Evolutionary conservation across 2,329 filamentous ascomycete genomes (phyloP), one percentile per base, ranked within the genome.

Genomic region (Orbilia blumenaviensis): DNA sequence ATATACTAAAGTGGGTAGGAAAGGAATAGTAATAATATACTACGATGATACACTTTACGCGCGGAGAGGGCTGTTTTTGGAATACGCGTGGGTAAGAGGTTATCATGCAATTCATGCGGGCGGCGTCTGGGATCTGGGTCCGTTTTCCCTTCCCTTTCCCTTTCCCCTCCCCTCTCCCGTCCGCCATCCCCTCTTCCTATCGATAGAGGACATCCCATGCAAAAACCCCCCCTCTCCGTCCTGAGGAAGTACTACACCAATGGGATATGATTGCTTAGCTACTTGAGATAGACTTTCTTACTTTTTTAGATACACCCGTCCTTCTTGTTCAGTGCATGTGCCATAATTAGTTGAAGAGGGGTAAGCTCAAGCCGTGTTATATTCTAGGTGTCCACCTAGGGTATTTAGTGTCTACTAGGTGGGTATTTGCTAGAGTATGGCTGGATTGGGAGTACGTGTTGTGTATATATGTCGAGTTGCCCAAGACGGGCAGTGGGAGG

Each of bases 31-130:
- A 42, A 16, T n/a, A n/a, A n/a, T n/a, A n/a, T n/a, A n/a, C 23
- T 16, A 29, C 25, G 41, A 12, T 41, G 58, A 21, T 16, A 14
- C 10, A 16, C 34, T 71, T 63, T 63, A 71, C 66, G 66, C 66
- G 66, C 66, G 48, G 18, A 42, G 16, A 18, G 32, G 52, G 25
- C 16, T 21, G 54, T 14, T 25, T 23, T 12, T 32, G 34, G 48
- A 27, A 14, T 38, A 61, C 64, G 64, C 64, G 64, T 68, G 64
- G 52, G 23, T 21, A 18, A 27, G 38, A 44, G n/a, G 38, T n/a
- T n/a, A 42, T 44, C 9, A 16, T 5, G 2, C 36, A n/a, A n/a
- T n/a, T n/a, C n/a, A n/a, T n/a, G n/a, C n/a, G n/a, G n/a, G n/a
- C n/a, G n/a, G n/a, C n/a, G n/a, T n/a, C n/a, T n/a, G n/a, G n/a